Percentiles rank a stretch among this genome's conserved stretches.
phyloP scores from a whole-genome alignment of 31 red algal genomes.

The Bonnemaisonia californica region DNA sequence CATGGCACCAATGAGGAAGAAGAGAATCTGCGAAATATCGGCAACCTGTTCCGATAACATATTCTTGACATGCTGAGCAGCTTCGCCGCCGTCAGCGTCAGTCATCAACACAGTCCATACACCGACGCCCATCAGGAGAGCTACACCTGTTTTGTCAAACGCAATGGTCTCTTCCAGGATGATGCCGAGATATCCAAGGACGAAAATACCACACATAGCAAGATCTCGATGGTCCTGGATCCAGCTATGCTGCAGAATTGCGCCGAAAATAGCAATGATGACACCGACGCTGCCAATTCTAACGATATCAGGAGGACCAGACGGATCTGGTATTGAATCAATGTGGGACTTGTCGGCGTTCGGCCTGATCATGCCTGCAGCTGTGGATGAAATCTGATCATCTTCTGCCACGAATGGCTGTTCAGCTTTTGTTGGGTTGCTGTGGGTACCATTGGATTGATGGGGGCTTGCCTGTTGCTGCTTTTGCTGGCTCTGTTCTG shows the following conservation, averaged over 20 bases:
- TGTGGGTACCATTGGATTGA: too few species aligned
- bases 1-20: slow-evolving; percentile 97
- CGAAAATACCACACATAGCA: slow-evolving; percentile 85
- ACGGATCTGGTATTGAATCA: background rate
- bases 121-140: slow-evolving; percentile 86
- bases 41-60: slow-evolving; percentile 61
- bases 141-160: slow-evolving; percentile 94
- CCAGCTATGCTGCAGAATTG: slow-evolving; percentile 44
- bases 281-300: slow-evolving; percentile 50
- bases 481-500: too few species aligned
- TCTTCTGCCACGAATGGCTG: too few species aligned
- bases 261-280: background rate
- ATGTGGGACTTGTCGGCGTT: slow-evolving; percentile 6
- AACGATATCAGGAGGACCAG: slow-evolving; percentile 28
- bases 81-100: slow-evolving; percentile 28
- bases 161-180: slow-evolving; percentile 91
- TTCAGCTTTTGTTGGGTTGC: too few species aligned
- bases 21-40: slow-evolving; percentile 87
- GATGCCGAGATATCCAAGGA: slow-evolving; percentile 90
- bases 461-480: too few species aligned
- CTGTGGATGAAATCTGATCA: too few species aligned
- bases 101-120: slow-evolving; percentile 85
- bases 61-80: slow-evolving; percentile 40
- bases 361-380: slow-evolving; percentile 23
- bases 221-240: slow-evolving; percentile 75